A percentile compares a stretch with the other conserved stretches of the same genome.
phyloP scores from a whole-genome alignment of 805 yeast species.

The Ogataea trehaloabstinens region DNA sequence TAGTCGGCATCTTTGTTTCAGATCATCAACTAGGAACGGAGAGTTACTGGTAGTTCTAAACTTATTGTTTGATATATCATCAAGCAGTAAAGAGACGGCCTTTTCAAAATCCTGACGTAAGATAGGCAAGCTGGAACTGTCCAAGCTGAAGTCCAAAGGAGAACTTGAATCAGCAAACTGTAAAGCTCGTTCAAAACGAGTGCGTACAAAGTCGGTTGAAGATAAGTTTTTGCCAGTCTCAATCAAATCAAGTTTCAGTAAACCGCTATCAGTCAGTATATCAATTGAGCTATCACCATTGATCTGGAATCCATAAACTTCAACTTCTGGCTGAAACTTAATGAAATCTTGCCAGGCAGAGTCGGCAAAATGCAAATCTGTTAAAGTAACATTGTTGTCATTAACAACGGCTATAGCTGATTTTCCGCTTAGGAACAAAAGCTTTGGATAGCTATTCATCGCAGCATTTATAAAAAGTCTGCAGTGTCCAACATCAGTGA shows the following conservation, averaged over 20 bases:
- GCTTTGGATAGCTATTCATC: slow-evolving; percentile 5
- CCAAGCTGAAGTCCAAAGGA: slow-evolving; percentile 20
- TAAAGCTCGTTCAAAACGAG: slow-evolving; percentile 83
- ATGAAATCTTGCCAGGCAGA: slow-evolving; percentile 82
- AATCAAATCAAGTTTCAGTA: slow-evolving; percentile 55
- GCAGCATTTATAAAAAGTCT: slow-evolving; percentile 1
- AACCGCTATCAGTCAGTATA: slow-evolving; percentile 56
- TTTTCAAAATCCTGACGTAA: slow-evolving; percentile 43
- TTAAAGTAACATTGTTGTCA: slow-evolving; percentile 59
- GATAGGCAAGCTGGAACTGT: slow-evolving; percentile 38
- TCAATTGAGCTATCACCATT: slow-evolving; percentile 15
- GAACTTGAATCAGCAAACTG: slow-evolving; percentile 43
- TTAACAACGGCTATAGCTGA: slow-evolving; percentile 53
- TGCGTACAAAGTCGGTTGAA: slow-evolving; percentile 44
- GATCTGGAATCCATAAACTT: slow-evolving; percentile 57
- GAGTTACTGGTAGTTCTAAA: slow-evolving; percentile 54
- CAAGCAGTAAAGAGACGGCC: slow-evolving; percentile 50
- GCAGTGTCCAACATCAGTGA: background rate
- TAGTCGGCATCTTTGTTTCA: slow-evolving; percentile 44
- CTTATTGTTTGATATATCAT: slow-evolving; percentile 55
- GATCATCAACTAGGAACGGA: slow-evolving; percentile 49
- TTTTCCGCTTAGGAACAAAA: slow-evolving; percentile 24
- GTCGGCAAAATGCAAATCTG: slow-evolving; percentile 47
- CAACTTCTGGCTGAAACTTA: slow-evolving; percentile 49
- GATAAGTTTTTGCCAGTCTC: slow-evolving; percentile 21